Percentiles rank a stretch among this genome's conserved stretches.
Conservation (phyloP, 805 yeast species). For the Kodamaea kakaduensis region DNA sequence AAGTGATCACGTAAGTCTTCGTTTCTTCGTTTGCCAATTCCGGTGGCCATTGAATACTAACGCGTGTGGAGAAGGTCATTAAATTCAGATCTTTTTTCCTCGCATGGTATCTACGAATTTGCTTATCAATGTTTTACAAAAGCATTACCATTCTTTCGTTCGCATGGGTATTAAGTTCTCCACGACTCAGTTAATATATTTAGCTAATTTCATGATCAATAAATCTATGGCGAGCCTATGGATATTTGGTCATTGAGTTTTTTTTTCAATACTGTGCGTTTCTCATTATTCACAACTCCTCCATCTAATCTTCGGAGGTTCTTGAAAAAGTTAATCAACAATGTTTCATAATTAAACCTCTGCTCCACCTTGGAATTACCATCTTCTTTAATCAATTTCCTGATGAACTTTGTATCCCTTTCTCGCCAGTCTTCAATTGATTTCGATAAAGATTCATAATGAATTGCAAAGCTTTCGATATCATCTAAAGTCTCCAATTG, state of each 20-base stretch:
- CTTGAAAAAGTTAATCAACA: constrained; percentile 32
- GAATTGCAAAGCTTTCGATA: constrained; percentile 48
- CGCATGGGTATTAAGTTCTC: too few species aligned
- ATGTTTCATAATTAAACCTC: constrained; percentile 31
- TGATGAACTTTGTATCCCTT: constrained; percentile 32
- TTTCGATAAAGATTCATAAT: constrained; percentile 39
- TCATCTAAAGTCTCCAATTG: constrained; percentile 47
- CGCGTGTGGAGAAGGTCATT: constrained; percentile 42
- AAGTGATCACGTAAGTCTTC: constrained; percentile 45
- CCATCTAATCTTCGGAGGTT: constrained; percentile 38
- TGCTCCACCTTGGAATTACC: constrained; percentile 18
- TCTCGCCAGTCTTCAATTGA: constrained; percentile 38
- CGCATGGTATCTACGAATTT: background rate
- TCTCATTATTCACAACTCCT: constrained; percentile 17
- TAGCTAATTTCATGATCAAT: background rate
- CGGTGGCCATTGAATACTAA: constrained; percentile 52
- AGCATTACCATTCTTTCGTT: too few species aligned
- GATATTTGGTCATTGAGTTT: constrained; percentile 7
- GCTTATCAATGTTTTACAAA: too few species aligned
- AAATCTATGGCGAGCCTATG: constrained; percentile 1
- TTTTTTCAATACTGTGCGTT: constrained; percentile 9
- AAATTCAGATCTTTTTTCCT: background rate
- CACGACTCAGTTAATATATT: too few species aligned
- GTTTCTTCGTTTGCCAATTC: constrained; percentile 40
- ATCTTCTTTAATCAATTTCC: constrained; percentile 18